These are phyloP conservation scores for Avena sativa DNA, from an alignment of 176 grass and related monocot genomes.

Conservation along the genomic window DNA sequence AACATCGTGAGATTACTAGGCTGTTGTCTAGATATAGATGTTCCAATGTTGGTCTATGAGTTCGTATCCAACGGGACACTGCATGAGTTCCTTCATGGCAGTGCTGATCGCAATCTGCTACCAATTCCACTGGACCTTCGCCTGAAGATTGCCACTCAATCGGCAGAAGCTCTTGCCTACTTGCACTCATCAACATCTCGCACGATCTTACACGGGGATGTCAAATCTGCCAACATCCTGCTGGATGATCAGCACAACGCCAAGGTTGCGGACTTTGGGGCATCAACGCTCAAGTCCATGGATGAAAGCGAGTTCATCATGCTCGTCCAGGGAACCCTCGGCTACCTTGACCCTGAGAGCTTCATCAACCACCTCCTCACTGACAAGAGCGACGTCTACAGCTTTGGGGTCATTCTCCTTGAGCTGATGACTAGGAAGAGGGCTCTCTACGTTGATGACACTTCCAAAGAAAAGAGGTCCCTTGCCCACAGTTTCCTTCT, in stretches of 20 bases:
- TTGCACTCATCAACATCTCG: conserved; percentile 35
- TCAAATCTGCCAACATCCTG: conserved; percentile 44
- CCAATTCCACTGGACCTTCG: conserved; percentile 18
- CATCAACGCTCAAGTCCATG: conserved; percentile 42
- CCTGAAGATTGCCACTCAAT: conserved; percentile 33
- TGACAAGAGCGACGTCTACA: conserved; percentile 71
- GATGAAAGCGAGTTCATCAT: conserved; percentile 51
- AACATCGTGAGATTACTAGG: conserved; percentile 47
- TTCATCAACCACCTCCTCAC: conserved; percentile 57
- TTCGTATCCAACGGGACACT: conserved; percentile 43
- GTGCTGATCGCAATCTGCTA: neutral
- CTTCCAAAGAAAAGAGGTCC: conserved; percentile 26
- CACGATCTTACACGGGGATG: conserved; percentile 31
- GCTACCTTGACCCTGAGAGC: conserved; percentile 65
- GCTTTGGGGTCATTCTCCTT: conserved; percentile 53
- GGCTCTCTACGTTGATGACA: conserved; percentile 25
- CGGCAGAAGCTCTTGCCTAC: conserved; percentile 36
- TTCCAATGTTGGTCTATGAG: conserved; percentile 48
- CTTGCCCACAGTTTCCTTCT: neutral
- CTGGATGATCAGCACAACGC: conserved; percentile 30
- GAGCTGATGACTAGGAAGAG: conserved; percentile 62
- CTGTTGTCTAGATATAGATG: conserved; percentile 43
- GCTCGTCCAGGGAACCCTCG: conserved; percentile 57
- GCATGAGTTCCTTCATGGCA: conserved; percentile 8
- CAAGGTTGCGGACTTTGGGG: conserved; percentile 56